phyloP scores from a whole-genome alignment of 768 basidiomycete genomes.

The Naganishia onofrii region DNA sequence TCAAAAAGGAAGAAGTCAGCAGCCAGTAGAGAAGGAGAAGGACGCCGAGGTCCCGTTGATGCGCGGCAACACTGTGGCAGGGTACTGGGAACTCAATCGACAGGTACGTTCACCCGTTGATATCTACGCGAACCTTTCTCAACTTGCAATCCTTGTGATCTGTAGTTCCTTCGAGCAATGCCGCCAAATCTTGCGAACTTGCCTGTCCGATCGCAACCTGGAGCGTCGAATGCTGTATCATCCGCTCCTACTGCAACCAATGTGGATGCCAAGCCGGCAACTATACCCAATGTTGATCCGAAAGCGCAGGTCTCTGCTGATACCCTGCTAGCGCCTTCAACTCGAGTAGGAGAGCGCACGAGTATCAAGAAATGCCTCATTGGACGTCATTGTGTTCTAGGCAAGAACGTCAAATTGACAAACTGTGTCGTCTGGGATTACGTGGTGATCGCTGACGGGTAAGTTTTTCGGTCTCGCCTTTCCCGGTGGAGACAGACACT shows the following conservation, averaged over 20 bases:
- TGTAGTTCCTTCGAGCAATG: conserved; percentile 39
- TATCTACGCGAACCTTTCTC: too few relatives aligned
- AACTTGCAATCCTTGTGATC: too few relatives aligned
- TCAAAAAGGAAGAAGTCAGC: conserved; percentile 19
- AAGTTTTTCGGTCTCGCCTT: not conserved
- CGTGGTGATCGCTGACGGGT: conserved; percentile 77
- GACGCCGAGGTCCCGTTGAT: conserved; percentile 48
- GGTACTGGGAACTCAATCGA: conserved; percentile 77
- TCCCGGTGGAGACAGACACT: not conserved
- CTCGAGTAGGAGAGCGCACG: conserved; percentile 73
- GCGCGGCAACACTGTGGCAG: conserved; percentile 70
- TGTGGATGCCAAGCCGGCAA: conserved; percentile 43
- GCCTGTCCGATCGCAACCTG: conserved; percentile 1
- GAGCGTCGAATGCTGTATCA: conserved; percentile 20
- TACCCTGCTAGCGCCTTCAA: conserved; percentile 76
- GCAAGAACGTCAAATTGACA: conserved; percentile 75
- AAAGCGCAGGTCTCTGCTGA: conserved; percentile 80
- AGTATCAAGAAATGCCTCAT: conserved; percentile 76
- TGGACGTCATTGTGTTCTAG: conserved; percentile 78
- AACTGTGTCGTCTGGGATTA: conserved; percentile 85
- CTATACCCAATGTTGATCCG: conserved; percentile 65
- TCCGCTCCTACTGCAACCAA: conserved; percentile 58
- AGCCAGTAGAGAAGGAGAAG: conserved; percentile 31
- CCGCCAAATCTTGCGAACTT: conserved; percentile 27
- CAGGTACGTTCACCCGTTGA: conserved; percentile 57